Conservation (phyloP, 129 eudicot genomes). For the Pseudognaphalium luteoalbum region DNA sequence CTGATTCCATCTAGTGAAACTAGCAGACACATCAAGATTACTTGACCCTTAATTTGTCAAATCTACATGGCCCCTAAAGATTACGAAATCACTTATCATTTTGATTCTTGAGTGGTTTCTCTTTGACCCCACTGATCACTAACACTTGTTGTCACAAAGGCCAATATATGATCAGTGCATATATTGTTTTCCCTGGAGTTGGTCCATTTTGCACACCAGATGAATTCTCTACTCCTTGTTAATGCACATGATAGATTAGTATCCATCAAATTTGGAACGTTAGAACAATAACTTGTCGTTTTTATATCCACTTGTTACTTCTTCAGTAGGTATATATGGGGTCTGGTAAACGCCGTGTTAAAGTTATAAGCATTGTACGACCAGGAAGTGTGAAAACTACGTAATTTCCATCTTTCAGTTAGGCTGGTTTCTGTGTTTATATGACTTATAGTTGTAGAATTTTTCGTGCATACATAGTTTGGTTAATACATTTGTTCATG, state of each 20-base stretch:
- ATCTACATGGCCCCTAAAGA: constrained; percentile 1
- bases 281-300: background rate
- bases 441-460: background rate
- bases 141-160: background rate
- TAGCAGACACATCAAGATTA: background rate
- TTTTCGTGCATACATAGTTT: background rate
- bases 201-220: background rate
- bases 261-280: background rate
- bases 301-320: background rate
- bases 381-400: background rate
- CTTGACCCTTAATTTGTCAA: background rate
- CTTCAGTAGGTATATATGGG: background rate
- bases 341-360: background rate
- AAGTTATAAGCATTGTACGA: background rate
- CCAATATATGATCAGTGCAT: background rate
- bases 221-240: background rate
- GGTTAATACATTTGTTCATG: background rate
- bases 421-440: too few species aligned
- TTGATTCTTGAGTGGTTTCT: background rate
- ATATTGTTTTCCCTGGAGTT: background rate
- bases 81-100: background rate
- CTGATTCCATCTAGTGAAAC: background rate
- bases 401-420: background rate
- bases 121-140: background rate
- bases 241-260: background rate